These are phyloP conservation scores for Tetradesmus lagerheimii DNA, from an alignment of 139 green algal species.

Conservation along the genomic window DNA sequence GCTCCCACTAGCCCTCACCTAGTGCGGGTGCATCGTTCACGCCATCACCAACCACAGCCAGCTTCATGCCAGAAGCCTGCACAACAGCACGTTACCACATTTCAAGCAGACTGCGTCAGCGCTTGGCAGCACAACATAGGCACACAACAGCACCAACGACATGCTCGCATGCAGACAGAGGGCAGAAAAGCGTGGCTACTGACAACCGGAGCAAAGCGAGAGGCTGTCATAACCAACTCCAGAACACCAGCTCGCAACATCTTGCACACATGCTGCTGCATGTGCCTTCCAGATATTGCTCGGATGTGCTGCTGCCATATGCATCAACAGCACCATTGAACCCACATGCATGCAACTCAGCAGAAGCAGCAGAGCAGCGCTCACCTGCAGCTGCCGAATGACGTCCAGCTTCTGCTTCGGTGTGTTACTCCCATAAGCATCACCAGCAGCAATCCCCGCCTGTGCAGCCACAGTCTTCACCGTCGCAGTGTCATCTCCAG, in stretches of 20 bases:
- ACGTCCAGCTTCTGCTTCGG: slow-evolving; percentile 70
- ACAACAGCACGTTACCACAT: slow-evolving; percentile 30
- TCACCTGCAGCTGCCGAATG: slow-evolving; percentile 59
- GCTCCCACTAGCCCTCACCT: neutral
- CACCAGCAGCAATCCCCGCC: slow-evolving; percentile 61
- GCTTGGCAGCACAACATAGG: slow-evolving; percentile 17
- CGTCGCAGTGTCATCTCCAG: slow-evolving; percentile 78
- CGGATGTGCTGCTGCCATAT: neutral
- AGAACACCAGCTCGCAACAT: no score
- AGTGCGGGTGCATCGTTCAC: slow-evolving; percentile 97
- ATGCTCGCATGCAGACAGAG: no score
- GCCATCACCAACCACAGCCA: slow-evolving; percentile 97
- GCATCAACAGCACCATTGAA: neutral
- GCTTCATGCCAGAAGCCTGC: slow-evolving; percentile 60
- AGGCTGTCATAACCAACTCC: no score
- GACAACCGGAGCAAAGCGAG: no score
- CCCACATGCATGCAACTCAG: neutral
- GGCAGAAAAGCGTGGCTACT: no score
- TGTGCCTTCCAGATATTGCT: no score
- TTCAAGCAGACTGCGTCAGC: neutral
- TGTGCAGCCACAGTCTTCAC: slow-evolving; percentile 61
- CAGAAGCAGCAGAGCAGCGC: no score
- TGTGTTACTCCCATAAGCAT: slow-evolving; percentile 55
- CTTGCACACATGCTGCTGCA: neutral
- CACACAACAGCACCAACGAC: no score